Base-by-base conservation (phyloP, 139 green algal species). In the Tetraselmis chui region DNA sequence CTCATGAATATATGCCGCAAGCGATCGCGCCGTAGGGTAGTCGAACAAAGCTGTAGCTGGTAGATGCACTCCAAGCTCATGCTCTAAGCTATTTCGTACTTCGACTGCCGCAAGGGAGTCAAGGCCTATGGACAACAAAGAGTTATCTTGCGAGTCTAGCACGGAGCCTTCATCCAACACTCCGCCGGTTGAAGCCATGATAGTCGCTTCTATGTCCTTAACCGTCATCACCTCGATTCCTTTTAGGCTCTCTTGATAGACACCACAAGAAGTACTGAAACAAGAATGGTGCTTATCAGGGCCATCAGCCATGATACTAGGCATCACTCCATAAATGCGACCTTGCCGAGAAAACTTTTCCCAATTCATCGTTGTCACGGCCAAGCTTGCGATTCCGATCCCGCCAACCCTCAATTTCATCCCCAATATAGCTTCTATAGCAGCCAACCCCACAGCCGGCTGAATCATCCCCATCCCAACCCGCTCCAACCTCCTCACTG, bases 21-120 rank as follows among this genome's bases (percentile, higher is more conserved):
- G 45, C 45, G 45, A 67, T 18, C 18, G 11, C 11, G 86, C 29
- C 1, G 90, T 89, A 30, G 92, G 91, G 82, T 92, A 91, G 84
- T 96, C 92, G 80, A 96, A 93, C 2, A 89, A 86, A 25, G 94
- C 77, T 0, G 92, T 95, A 24, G 86, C 81, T 0, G 92, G 89
- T 76, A 96, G 86, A 29, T 89, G 79, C 32, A 94, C 23, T 1
- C 85, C 67, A 45, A 91, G 84, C 45, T 67, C 45, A 25, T 67
- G 45, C 45, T 67, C 45, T 5, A 67, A 18, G 18, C 18, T 67
- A 18, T 67, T 67, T 67, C 45, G 5, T 67, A 67, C 45, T 67
- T 67, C 45, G 5, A 67, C 45, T 18, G 45, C 45, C 11, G 45
- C 45, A 25, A 67, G 45, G 18, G 45, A 67, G 45, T 67, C 45